Evolutionary conservation across 225 moss, liverwort and hornwort species (phyloP).

Genomic region (Bryum argenteum): DNA sequence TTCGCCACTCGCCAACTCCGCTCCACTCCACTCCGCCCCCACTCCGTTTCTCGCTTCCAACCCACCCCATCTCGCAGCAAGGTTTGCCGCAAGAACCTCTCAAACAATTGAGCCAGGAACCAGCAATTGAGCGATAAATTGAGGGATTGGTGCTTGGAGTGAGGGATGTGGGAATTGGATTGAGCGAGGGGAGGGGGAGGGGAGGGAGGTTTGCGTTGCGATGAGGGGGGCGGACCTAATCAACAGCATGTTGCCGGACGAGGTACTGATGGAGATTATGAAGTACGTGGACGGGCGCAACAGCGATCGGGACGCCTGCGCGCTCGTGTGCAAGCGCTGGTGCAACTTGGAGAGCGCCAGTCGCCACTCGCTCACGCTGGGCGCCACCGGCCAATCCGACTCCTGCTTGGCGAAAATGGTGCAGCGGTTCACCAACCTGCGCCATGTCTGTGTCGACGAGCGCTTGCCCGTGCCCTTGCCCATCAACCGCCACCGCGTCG

Average conservation of each 20-base stretch:
- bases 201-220: not conserved
- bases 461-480: slow-evolving; percentile 54
- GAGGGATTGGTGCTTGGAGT: no score
- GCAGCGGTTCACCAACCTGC: slow-evolving; percentile 57
- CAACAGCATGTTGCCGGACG: slow-evolving; percentile 70
- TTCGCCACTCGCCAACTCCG: no score
- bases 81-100: no score
- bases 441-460: slow-evolving; percentile 68
- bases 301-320: slow-evolving; percentile 67
- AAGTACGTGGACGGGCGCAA: slow-evolving; percentile 56
- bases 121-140: no score
- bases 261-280: slow-evolving; percentile 70
- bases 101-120: no score
- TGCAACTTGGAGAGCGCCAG: slow-evolving; percentile 57
- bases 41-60: slow-evolving; percentile 3
- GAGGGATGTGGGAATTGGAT: no score
- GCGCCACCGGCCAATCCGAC: slow-evolving; percentile 69
- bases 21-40: no score
- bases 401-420: slow-evolving; percentile 56
- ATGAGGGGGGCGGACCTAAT: slow-evolving; percentile 70
- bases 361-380: slow-evolving; percentile 53
- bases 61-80: not conserved
- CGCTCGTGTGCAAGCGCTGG: slow-evolving; percentile 74
- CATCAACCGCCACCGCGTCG: slow-evolving; percentile 44
- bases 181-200: no score